phyloP scores from a whole-genome alignment of 768 basidiomycete species.

The Russula foetens region DNA sequence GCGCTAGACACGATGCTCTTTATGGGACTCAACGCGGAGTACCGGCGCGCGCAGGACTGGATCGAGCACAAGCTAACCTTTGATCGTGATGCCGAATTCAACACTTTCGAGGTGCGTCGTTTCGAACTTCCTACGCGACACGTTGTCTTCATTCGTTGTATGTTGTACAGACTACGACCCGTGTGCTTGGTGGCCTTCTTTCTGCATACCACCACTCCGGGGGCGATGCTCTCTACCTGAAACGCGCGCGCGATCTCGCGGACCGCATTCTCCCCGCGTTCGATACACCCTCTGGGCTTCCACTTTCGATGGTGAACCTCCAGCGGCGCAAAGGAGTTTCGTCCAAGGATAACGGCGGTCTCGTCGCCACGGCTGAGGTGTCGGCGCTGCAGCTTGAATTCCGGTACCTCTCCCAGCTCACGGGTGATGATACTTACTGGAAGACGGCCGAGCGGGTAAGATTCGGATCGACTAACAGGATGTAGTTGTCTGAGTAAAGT shows the following conservation, averaged over 20 bases:
- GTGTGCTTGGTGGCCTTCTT: conserved; percentile 84
- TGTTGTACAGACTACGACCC: conserved; percentile 70
- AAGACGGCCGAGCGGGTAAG: conserved; percentile 64
- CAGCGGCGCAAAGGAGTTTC: conserved; percentile 48
- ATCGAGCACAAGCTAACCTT: conserved; percentile 59
- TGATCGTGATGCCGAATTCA: conserved; percentile 70
- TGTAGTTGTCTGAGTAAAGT: not conserved
- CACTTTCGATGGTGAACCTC: conserved; percentile 74
- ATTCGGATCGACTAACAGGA: not conserved
- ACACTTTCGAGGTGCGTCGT: conserved; percentile 77
- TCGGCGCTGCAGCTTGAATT: conserved; percentile 87
- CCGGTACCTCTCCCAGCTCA: conserved; percentile 74
- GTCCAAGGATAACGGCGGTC: conserved; percentile 48
- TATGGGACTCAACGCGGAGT: conserved; percentile 78
- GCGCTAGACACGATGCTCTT: conserved; percentile 82
- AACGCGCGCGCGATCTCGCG: conserved; percentile 74
- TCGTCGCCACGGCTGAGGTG: conserved; percentile 80
- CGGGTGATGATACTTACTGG: conserved; percentile 77
- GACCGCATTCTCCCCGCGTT: conserved; percentile 82
- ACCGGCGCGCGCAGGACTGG: conserved; percentile 71
- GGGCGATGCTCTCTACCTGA: conserved; percentile 59
- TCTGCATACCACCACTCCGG: conserved; percentile 76
- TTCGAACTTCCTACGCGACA: no score
- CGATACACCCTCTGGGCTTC: conserved; percentile 73
- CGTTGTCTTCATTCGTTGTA: no score